These are phyloP conservation scores for Backusella tuberculispora DNA, from an alignment of 192 early-diverging fungal species.

Conservation along the genomic window DNA sequence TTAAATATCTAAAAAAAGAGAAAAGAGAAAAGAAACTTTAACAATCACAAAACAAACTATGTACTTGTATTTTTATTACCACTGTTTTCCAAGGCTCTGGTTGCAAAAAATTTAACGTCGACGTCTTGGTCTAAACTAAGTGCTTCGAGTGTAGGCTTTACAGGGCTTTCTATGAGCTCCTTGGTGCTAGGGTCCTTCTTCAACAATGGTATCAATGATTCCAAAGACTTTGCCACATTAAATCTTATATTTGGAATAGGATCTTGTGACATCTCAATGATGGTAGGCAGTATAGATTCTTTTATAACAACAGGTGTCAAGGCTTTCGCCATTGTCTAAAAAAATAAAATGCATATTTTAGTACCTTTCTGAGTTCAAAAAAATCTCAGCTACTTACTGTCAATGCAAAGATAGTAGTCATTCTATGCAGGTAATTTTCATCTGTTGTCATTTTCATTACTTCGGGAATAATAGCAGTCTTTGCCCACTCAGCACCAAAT, in stretches of 20 bases:
- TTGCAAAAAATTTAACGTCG: constrained; percentile 94
- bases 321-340: constrained; percentile 83
- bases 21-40: background rate
- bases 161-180: constrained; percentile 62
- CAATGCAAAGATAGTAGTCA: constrained; percentile 97
- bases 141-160: constrained; percentile 83
- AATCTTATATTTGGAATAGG: constrained; percentile 99
- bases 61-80: constrained; percentile 27
- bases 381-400: constrained; percentile 57
- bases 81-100: constrained; percentile 63
- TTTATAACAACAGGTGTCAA: constrained; percentile 87
- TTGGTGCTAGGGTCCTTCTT: constrained; percentile 65
- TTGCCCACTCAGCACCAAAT: constrained; percentile 99
- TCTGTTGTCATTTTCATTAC: constrained; percentile 87
- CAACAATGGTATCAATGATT: constrained; percentile 81
- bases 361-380: background rate
- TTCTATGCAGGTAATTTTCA: constrained; percentile 94
- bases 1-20: constrained; percentile 2
- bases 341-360: constrained; percentile 9
- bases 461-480: constrained; percentile 92
- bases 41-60: background rate
- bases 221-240: constrained; percentile 96
- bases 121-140: constrained; percentile 88
- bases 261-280: constrained; percentile 82
- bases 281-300: constrained; percentile 87